Percentiles rank a stretch among this genome's conserved stretches.
These are phyloP conservation scores for Chrysoporthe cubensis DNA, from an alignment of 2,329 filamentous ascomycete genomes.

Conservation along the genomic window DNA sequence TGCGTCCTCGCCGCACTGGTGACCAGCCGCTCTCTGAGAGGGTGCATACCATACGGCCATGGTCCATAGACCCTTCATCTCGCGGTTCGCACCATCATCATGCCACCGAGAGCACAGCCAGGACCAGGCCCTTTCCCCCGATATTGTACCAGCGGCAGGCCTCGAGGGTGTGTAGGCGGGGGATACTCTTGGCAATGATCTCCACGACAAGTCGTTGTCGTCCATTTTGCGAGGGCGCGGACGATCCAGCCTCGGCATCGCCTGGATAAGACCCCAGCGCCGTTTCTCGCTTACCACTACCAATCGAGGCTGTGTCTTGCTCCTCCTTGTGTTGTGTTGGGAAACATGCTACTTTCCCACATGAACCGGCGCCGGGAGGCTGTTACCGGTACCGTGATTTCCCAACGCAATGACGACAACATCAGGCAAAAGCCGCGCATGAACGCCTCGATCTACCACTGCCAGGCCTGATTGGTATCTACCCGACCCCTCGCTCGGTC, in stretches of 20 bases:
- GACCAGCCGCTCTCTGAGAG: conserved; percentile 1
- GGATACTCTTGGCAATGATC: background rate
- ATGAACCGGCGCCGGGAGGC: background rate
- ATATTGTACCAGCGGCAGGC: background rate
- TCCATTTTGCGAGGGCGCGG: background rate
- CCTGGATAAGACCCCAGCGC: background rate
- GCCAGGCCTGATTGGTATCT: background rate
- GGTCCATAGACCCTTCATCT: conserved; percentile 2
- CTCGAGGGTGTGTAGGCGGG: background rate
- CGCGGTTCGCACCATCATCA: background rate
- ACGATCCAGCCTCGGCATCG: background rate
- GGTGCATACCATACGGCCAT: conserved; percentile 1
- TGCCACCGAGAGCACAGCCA: background rate
- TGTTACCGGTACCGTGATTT: background rate
- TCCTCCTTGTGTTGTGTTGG: background rate
- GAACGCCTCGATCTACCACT: background rate
- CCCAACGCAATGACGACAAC: background rate
- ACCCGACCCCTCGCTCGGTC: background rate
- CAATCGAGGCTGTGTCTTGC: background rate
- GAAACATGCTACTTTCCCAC: background rate
- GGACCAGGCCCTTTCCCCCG: background rate
- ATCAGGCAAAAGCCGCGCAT: background rate
- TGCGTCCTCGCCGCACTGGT: background rate
- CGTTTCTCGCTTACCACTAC: background rate
- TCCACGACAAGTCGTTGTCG: background rate